Conservation (phyloP, 345 rosid genomes). For the Ceriops zippeliana region DNA sequence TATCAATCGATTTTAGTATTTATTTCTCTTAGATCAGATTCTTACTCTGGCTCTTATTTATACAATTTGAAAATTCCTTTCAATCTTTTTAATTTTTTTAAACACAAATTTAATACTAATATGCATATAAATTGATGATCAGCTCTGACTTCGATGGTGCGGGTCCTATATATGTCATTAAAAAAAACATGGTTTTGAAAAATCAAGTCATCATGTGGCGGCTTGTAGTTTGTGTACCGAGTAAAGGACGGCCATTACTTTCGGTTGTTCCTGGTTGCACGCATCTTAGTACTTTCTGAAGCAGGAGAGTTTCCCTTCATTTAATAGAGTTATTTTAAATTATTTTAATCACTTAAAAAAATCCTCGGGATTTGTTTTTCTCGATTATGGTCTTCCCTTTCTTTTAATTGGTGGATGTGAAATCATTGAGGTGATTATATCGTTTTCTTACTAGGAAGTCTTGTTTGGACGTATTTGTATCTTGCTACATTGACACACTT, state of each 20-base stretch:
- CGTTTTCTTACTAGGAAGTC: conserved; percentile 36
- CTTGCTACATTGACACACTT: conserved; percentile 51
- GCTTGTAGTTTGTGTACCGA: conserved; percentile 47
- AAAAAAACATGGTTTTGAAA: neutral
- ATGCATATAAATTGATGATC: too few species aligned
- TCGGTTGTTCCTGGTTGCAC: conserved; percentile 13
- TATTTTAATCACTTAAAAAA: conserved; percentile 5
- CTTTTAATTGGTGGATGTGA: conserved; percentile 33
- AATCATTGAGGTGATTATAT: conserved; percentile 42
- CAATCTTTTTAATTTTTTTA: too few species aligned
- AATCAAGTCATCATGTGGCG: conserved; percentile 30
- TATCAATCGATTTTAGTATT: too few species aligned
- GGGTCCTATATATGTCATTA: too few species aligned
- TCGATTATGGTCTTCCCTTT: conserved; percentile 12
- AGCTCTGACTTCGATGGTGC: too few species aligned
- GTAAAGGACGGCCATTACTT: conserved; percentile 34
- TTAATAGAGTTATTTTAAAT: neutral
- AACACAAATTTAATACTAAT: too few species aligned
- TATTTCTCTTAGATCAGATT: too few species aligned
- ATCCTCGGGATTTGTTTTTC: neutral
- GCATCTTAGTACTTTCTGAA: conserved; percentile 5
- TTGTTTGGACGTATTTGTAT: conserved; percentile 48
- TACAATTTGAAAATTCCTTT: too few species aligned
- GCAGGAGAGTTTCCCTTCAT: conserved; percentile 5
- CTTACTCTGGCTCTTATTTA: too few species aligned